phyloP scores from a whole-genome alignment of 2,329 filamentous ascomycete species.

The Fusarium xyrophilum region DNA sequence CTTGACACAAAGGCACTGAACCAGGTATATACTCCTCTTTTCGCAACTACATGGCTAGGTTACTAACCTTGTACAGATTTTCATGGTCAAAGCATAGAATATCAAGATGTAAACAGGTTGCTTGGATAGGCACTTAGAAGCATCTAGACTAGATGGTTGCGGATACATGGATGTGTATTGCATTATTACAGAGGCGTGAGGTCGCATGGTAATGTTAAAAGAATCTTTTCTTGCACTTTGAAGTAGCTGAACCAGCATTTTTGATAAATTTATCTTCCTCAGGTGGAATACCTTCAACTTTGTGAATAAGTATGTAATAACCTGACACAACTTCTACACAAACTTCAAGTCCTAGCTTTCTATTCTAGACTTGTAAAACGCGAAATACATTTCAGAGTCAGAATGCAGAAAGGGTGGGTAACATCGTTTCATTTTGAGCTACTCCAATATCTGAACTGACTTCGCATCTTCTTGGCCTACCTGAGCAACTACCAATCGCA shows the following conservation, averaged over 20 bases:
- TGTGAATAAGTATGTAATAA: not conserved
- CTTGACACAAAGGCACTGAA: conserved; percentile 83
- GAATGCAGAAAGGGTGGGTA: not conserved
- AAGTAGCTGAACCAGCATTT: not conserved
- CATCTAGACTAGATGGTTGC: conserved; percentile 4
- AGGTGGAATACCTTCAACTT: not conserved
- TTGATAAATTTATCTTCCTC: not conserved
- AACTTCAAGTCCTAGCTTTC: no score
- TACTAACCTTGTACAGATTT: conserved; percentile 58
- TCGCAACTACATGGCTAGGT: not conserved
- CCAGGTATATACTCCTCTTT: conserved; percentile 66
- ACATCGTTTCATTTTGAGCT: conserved; percentile 10
- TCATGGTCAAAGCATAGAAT: conserved; percentile 66
- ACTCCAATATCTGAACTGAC: conserved; percentile 18
- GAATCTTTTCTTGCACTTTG: conserved; percentile 5
- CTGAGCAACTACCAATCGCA: not conserved
- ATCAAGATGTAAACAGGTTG: not conserved
- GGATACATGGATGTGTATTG: not conserved
- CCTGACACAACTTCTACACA: not conserved
- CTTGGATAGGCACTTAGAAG: conserved; percentile 4
- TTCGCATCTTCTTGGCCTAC: conserved; percentile 10
- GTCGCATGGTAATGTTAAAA: not conserved
- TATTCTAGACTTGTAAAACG: not conserved
- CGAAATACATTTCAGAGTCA: no score
- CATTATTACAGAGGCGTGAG: conserved; percentile 7